A percentile compares a stretch with the other conserved stretches of the same genome.
Conservation (phyloP, 306 rosid species). For the Corylus americana region DNA sequence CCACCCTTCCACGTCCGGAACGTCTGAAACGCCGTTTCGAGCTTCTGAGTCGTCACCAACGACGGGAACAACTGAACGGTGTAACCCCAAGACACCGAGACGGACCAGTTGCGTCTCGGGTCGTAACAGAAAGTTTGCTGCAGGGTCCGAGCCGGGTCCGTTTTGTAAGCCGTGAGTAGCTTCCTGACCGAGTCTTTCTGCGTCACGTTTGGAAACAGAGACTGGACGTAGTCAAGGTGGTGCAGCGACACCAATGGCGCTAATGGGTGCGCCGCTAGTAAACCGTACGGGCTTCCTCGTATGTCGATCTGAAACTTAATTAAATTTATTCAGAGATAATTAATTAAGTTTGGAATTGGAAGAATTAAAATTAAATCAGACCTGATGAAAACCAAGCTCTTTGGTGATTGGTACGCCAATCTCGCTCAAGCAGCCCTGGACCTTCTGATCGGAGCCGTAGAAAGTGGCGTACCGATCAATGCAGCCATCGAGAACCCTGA, state of each 20-base stretch:
- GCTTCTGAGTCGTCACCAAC: conserved; percentile 36
- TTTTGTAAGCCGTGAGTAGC: conserved; percentile 17
- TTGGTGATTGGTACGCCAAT: conserved; percentile 72
- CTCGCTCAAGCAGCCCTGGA: conserved; percentile 67
- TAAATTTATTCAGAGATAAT: neutral
- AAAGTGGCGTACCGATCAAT: conserved; percentile 51
- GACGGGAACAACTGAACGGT: conserved; percentile 57
- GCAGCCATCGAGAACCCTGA: conserved; percentile 66
- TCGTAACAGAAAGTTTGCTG: conserved; percentile 64
- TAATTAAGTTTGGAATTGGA: neutral
- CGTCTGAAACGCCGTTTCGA: conserved; percentile 47
- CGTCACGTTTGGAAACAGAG: conserved; percentile 51
- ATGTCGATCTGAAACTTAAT: conserved; percentile 52
- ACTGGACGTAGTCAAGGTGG: conserved; percentile 58
- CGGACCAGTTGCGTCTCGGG: conserved; percentile 54
- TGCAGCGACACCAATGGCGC: conserved; percentile 78
- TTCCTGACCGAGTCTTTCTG: conserved; percentile 30
- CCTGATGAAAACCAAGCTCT: conserved; percentile 84
- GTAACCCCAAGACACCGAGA: conserved; percentile 79
- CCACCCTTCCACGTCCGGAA: conserved; percentile 55
- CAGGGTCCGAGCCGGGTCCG: conserved; percentile 63
- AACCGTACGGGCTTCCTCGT: conserved; percentile 60
- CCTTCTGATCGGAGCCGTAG: conserved; percentile 70
- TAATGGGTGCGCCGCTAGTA: conserved; percentile 68
- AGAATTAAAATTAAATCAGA: conserved; percentile 1